Evolutionary conservation across 352 stramenopile species (phyloP), one percentile per base, ranked within the genome.

Genomic region (Pythium sp.): DNA sequence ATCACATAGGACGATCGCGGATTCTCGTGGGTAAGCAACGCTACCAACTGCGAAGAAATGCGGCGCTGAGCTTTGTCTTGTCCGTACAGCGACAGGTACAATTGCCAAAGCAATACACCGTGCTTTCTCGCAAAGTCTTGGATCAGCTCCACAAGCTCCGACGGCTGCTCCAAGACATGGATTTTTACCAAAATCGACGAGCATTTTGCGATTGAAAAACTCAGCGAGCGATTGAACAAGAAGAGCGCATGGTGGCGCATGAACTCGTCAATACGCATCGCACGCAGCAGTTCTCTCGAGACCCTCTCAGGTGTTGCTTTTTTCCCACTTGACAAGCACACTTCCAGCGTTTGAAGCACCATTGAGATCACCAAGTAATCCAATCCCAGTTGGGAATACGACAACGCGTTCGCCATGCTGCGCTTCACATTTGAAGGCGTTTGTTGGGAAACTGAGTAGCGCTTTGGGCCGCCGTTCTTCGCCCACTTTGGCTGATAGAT

Each of bases 121-220:
- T 96, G 87, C 60, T 92, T 94, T n/a, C 87, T 73, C 6, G 89
- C 84, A 70, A 90, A 91, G 58, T 95, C 83, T 78, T 96, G 89
- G 67, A 96, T 94, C 24, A 93, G 59, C 64, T 96, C 87, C 4
- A 96, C 89, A 14, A 96, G 75, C 69, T 96, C 89, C 1, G 89
- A 92, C 30, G 87, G 84, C 53, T 96, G 89, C 59, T 96, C 89
- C 7, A 96, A 66, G 38, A 96, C 87, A 61, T 96, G 89, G 7
- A 91, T 84, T 69, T 96, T 96, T 15, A 94, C 88, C 63, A 96
- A 72, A 62, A 94, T 92, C 8, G 88, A 94, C 24, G 88, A 94
- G 56, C 83, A 93, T 63, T 96, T 96, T 7, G 88, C 81, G 18
- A 94, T 86, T 34, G 84, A 91, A 67, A 96, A 94, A 63, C 84